Evolutionary conservation across 2,329 filamentous ascomycete species (phyloP).

Genomic region (Xylogone sp.): DNA sequence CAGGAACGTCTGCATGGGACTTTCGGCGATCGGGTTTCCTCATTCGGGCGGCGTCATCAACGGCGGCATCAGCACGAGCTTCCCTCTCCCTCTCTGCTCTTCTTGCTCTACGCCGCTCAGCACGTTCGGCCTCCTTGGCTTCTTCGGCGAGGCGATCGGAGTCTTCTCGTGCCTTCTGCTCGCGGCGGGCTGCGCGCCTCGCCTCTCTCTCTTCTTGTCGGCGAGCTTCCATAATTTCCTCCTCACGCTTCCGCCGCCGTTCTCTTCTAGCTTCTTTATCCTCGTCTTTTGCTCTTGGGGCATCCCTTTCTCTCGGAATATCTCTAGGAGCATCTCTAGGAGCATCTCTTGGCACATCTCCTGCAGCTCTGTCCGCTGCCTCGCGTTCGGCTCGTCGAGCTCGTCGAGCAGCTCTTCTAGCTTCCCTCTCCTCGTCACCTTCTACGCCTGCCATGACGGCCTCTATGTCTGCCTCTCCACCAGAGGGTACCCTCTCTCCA

Average conservation of each 20-base stretch:
- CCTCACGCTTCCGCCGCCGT: constrained; percentile 51
- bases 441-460: constrained; percentile 37
- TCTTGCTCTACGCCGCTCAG: constrained; percentile 46
- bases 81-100: constrained; percentile 43
- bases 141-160: constrained; percentile 25
- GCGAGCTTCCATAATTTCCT: constrained; percentile 47
- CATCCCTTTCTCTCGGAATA: constrained; percentile 52
- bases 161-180: constrained; percentile 46
- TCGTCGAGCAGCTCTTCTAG: constrained; percentile 58
- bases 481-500: constrained; percentile 26
- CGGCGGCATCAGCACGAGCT: constrained; percentile 36
- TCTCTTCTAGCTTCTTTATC: constrained; percentile 51
- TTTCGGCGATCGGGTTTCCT: constrained; percentile 44
- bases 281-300: constrained; percentile 50
- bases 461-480: constrained; percentile 33
- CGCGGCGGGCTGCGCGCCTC: constrained; percentile 51
- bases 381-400: constrained; percentile 51
- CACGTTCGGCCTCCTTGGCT: constrained; percentile 38
- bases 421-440: constrained; percentile 56
- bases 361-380: constrained; percentile 44
- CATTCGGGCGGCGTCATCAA: constrained; percentile 39
- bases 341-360: too few species aligned
- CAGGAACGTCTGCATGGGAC: constrained; percentile 39
- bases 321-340: constrained; percentile 50
- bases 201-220: constrained; percentile 56